Evolutionary conservation across 108 stramenopile species (phyloP), one percentile per base, ranked within the genome.

Genomic region (Cyclotella distinguenda): DNA sequence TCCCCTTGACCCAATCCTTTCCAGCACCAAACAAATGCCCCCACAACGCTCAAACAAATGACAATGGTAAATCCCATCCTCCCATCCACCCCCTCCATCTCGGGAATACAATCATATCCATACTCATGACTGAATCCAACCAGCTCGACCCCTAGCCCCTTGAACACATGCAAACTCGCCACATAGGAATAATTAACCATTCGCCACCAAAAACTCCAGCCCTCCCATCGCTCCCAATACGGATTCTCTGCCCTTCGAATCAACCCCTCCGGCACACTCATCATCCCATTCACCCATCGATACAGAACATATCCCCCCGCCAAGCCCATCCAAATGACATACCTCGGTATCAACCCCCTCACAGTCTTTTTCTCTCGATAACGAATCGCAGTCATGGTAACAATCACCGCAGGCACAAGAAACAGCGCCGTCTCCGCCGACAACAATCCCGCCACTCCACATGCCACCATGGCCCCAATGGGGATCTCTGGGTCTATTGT

Each of bases 221-320:
- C 12, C 38, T 12, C 8, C 12, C 47, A 18, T 35, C 23, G 42
- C 7, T 34, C 31, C 30, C 64, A 93, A 62, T 82, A 93, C 25
- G 91, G 91, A 75, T 89, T 89, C 68, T 93, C 91, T 13, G 91
- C 91, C 0, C 82, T 82, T 74, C 91, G 86, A 36, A 93, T 89
- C 43, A 93, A 67, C 23, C 91, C 91, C 15, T 75, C n/a, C n/a
- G n/a, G n/a, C n/a, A n/a, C n/a, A n/a, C n/a, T n/a, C n/a, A n/a
- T n/a, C n/a, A n/a, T n/a, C n/a, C n/a, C n/a, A n/a, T n/a, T n/a
- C n/a, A n/a, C n/a, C n/a, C n/a, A n/a, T n/a, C n/a, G n/a, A n/a
- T n/a, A n/a, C n/a, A n/a, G n/a, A n/a, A n/a, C n/a, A n/a, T n/a
- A n/a, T n/a, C n/a, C n/a, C n/a, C n/a, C n/a, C n/a, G n/a, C n/a